phyloP scores from a whole-genome alignment of 345 rosid species.

The Carallia pectinifolia region DNA sequence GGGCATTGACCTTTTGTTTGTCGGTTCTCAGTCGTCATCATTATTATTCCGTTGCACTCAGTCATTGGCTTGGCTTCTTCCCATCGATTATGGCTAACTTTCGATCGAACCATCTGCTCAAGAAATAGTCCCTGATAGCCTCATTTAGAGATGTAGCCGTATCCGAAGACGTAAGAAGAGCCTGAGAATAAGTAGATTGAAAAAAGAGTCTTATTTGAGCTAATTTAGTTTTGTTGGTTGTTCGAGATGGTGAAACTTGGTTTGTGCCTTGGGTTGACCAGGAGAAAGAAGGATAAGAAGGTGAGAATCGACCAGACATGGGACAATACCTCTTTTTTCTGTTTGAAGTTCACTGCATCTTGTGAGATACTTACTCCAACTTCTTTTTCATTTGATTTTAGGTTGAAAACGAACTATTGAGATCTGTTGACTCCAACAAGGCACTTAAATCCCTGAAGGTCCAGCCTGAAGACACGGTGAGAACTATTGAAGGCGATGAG shows the following conservation, averaged over 20 bases:
- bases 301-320: constrained; percentile 27
- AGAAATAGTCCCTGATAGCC: constrained; percentile 9
- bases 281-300: constrained; percentile 48
- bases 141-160: constrained; percentile 37
- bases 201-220: background rate
- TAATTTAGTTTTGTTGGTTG: constrained; percentile 6
- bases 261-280: constrained; percentile 39
- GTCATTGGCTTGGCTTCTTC: constrained; percentile 55
- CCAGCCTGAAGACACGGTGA: constrained; percentile 47
- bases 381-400: constrained; percentile 22
- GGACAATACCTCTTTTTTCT: background rate
- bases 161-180: constrained; percentile 6
- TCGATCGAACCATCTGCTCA: constrained; percentile 7
- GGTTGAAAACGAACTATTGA: constrained; percentile 32
- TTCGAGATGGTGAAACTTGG: constrained; percentile 44
- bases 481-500: constrained; percentile 49
- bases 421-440: constrained; percentile 22
- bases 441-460: constrained; percentile 44
- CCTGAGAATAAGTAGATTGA: background rate
- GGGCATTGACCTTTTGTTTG: constrained; percentile 34
- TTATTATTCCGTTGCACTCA: constrained; percentile 15
- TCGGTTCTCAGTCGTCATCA: constrained; percentile 30
- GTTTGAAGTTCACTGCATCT: background rate
- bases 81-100: constrained; percentile 75
- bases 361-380: constrained; percentile 6